Evolutionary conservation across 148 eudicot species (phyloP), one percentile per base, ranked within the genome.

Genomic region (Amaranthus cruentus): DNA sequence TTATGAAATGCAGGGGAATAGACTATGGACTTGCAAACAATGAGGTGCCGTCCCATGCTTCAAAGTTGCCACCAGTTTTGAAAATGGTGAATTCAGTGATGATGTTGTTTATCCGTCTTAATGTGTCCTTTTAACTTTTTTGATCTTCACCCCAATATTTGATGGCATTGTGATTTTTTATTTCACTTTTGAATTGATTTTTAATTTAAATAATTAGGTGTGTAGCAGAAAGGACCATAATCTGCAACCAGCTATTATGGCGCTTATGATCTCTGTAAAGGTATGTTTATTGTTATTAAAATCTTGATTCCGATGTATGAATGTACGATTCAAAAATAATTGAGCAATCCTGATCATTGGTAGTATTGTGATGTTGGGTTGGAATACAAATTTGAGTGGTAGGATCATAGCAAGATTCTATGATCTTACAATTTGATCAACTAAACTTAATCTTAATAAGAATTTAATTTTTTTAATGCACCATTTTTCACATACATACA

Each of bases 191-290:
- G 11, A 76, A 5, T 28, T 28, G 38, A 28, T 28, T 28, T 28
- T 28, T 28, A 28, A 28, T 28, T 28, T 28, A 28, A 28, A 28
- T 28, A 28, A 28, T 1, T 67, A 87, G 89, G 87, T 80, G 52
- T 84, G 87, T 68, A 62, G 74, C 61, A 75, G 71, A 4, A 82
- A 70, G 55, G 81, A 78, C 42, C 80, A 81, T 46, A 28, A 67
- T 14, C 56, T 84, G 73, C 84, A 76, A 72, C 80, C 89, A 65
- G 87, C 85, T 46, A 69, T 87, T 52, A 87, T 87, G 89, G 87
- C 82, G 71, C 76, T 86, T 70, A 86, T 86, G 87, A 74, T 86
- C 68, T 86, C 89, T 55, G 89, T 84, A 55, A 86, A 86, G 89
- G 89, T 86, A 84, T 58, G 50, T 12, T 10, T 12, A 52, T 46